Conservation (phyloP, 2,329 filamentous ascomycete genomes). For the Neofusicoccum laricinum region DNA sequence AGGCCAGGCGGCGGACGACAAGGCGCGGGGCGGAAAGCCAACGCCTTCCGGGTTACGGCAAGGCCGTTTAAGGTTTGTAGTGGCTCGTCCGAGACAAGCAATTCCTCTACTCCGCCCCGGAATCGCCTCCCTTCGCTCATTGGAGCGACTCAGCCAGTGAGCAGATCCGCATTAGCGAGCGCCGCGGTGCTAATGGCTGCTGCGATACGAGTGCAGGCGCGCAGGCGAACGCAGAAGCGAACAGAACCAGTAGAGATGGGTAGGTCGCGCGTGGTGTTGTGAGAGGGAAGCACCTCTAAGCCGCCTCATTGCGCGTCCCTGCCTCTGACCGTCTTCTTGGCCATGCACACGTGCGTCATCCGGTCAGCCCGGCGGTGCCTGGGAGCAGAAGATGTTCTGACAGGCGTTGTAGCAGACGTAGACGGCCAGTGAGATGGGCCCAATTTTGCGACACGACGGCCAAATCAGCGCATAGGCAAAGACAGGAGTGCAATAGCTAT, state of each 20-base stretch:
- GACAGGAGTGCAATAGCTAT: not conserved
- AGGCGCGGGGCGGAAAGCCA: not conserved
- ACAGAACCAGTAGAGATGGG: too few relatives aligned
- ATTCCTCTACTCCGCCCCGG: not conserved
- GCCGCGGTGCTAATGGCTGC: not conserved
- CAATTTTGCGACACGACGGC: not conserved
- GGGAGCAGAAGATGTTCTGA: not conserved
- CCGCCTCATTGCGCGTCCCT: constrained; percentile 12
- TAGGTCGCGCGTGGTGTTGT: not conserved
- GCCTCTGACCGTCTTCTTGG: not conserved
- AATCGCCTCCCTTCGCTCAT: not conserved
- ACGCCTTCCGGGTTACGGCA: not conserved
- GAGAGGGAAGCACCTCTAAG: not conserved
- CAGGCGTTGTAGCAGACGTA: not conserved
- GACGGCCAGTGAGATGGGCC: not conserved
- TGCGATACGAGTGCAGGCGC: not conserved
- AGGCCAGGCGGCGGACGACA: not conserved
- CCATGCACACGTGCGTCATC: constrained; percentile 5
- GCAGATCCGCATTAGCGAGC: not conserved
- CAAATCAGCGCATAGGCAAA: not conserved
- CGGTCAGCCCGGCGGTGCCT: constrained; percentile 1
- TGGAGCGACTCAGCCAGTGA: not conserved
- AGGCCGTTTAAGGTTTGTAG: not conserved
- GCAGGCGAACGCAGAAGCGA: not conserved
- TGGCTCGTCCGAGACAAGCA: not conserved